A percentile compares a stretch with the other conserved stretches of the same genome.
Evolutionary conservation across 192 early-diverging fungal species (phyloP).

Genomic region (Entomortierella parvispora): DNA sequence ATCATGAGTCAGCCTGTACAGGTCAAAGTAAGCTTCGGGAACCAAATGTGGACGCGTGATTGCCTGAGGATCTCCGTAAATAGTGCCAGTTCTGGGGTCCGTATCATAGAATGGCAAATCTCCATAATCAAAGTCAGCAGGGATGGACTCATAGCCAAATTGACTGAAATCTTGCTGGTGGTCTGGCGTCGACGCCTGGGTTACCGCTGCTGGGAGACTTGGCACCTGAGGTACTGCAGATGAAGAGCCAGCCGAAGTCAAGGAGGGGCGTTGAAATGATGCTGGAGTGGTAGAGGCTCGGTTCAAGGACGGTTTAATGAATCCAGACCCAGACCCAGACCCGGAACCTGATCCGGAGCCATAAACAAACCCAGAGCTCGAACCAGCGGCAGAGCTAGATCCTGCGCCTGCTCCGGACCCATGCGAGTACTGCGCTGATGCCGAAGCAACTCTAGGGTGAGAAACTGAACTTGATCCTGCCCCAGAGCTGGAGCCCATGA

Average conservation of each 20-base stretch:
- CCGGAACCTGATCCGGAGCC: conserved; percentile 16
- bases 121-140: conserved; percentile 45
- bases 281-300: conserved; percentile 39
- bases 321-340: background rate
- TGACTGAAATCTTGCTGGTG: conserved; percentile 11
- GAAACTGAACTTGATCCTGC: conserved; percentile 9
- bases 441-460: background rate
- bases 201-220: background rate
- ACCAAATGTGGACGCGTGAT: conserved; percentile 24
- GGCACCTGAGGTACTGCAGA: conserved; percentile 18
- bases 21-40: conserved; percentile 26
- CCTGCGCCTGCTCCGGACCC: background rate
- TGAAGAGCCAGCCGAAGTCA: conserved; percentile 13
- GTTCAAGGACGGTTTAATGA: conserved; percentile 21
- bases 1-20: conserved; percentile 31
- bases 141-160: conserved; percentile 37
- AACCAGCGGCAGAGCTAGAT: conserved; percentile 1
- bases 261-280: background rate
- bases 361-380: background rate
- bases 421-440: background rate
- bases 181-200: background rate
- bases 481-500: background rate
- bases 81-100: conserved; percentile 33
- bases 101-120: conserved; percentile 47
- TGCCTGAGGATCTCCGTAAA: conserved; percentile 45